These are phyloP conservation scores for Ophioceras dolichostomum DNA, from an alignment of 2,329 filamentous ascomycete genomes.

Conservation along the genomic window DNA sequence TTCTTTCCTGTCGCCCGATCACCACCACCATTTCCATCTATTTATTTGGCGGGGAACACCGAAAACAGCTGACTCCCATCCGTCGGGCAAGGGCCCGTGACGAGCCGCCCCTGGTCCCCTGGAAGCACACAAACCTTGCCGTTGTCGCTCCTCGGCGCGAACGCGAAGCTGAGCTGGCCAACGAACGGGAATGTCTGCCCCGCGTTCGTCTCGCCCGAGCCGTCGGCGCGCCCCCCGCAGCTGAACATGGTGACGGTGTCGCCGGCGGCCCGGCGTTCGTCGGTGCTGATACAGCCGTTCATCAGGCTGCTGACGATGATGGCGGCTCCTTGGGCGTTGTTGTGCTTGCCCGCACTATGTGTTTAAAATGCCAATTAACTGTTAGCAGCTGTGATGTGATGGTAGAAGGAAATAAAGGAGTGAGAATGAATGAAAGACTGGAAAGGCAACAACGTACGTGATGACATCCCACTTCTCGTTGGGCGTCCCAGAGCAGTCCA, in stretches of 20 bases:
- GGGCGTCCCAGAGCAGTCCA: conserved; percentile 27
- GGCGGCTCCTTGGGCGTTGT: conserved; percentile 27
- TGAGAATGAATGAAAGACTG: no score
- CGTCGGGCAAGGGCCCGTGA: conserved; percentile 16
- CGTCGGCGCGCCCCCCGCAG: conserved; percentile 37
- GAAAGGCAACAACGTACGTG: no score
- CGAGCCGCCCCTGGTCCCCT: conserved; percentile 16
- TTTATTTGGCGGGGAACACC: no score
- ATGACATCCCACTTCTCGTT: conserved; percentile 39
- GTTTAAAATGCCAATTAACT: no score
- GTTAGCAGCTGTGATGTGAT: no score
- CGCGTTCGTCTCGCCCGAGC: conserved; percentile 29
- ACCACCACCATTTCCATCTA: no score
- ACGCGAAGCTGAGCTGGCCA: conserved; percentile 25
- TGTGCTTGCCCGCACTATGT: conserved; percentile 35
- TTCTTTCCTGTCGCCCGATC: no score
- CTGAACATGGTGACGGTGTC: conserved; percentile 39
- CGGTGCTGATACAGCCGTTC: conserved; percentile 39
- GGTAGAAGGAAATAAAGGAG: no score
- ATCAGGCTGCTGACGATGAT: conserved; percentile 36
- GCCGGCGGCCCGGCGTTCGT: conserved; percentile 25
- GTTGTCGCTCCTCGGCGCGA: conserved; percentile 30
- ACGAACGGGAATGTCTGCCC: conserved; percentile 36
- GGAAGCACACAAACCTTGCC: conserved; percentile 29
- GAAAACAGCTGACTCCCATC: conserved; percentile 18